Evolutionary conservation across 768 basidiomycete species (phyloP).

Genomic region (Tulasnella sp.): DNA sequence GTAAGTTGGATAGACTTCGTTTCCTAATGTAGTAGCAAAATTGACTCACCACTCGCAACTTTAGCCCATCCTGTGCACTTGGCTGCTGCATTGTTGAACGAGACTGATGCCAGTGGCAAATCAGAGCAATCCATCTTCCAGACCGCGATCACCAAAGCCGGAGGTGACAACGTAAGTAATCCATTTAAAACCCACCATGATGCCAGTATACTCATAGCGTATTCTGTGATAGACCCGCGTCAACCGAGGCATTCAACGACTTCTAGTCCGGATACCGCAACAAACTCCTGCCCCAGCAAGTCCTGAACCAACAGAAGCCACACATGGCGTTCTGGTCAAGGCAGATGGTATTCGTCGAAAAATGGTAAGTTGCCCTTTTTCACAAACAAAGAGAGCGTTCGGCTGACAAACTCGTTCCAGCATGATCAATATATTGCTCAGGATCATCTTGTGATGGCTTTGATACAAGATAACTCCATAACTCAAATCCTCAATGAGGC

Average conservation of each 20-base stretch:
- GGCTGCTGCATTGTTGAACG: conserved; percentile 63
- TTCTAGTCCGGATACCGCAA: conserved; percentile 67
- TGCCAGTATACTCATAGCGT: background rate
- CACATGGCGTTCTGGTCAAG: background rate
- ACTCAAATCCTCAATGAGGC: background rate
- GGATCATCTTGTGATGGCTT: conserved; percentile 79
- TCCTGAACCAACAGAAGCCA: background rate
- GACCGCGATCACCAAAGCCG: conserved; percentile 66
- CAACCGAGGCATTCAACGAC: conserved; percentile 57
- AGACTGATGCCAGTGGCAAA: conserved; percentile 22
- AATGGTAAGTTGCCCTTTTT: background rate
- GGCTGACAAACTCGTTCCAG: conserved; percentile 17
- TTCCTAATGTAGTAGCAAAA: background rate
- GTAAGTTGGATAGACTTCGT: conserved; percentile 29
- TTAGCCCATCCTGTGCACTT: conserved; percentile 80
- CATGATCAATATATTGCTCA: conserved; percentile 87
- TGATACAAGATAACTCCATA: conserved; percentile 55
- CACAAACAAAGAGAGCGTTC: too few relatives aligned
- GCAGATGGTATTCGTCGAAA: conserved; percentile 10
- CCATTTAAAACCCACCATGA: background rate
- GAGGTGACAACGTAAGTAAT: conserved; percentile 63
- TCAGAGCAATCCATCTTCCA: conserved; percentile 50
- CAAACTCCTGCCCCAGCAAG: conserved; percentile 69
- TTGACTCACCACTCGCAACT: conserved; percentile 24
- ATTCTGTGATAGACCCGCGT: conserved; percentile 36